Conservation (phyloP, 345 rosid species). For the Combretum micranthum region DNA sequence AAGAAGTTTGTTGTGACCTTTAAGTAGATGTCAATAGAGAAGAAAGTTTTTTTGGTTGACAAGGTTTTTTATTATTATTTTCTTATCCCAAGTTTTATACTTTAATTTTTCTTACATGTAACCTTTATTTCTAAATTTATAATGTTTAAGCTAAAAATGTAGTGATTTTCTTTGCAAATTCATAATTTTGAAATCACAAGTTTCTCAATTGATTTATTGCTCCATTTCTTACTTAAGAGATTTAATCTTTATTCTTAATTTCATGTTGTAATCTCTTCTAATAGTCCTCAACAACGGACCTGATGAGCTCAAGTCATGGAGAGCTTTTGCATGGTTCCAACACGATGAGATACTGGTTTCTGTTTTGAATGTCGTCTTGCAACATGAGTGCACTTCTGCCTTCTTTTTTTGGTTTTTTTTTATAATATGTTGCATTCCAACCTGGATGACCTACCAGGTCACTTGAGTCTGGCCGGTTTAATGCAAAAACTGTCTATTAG, state of each 20-base stretch:
- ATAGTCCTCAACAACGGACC: slow-evolving; percentile 64
- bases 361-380: slow-evolving; percentile 62
- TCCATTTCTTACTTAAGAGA: background rate
- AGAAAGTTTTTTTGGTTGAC: slow-evolving; percentile 68
- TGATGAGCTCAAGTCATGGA: slow-evolving; percentile 72
- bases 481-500: too few relatives aligned
- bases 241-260: background rate
- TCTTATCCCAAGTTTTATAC: background rate
- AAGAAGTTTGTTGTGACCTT: slow-evolving; percentile 61
- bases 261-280: too few relatives aligned
- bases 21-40: slow-evolving; percentile 92
- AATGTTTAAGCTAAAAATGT: background rate
- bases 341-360: slow-evolving; percentile 74
- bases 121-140: background rate
- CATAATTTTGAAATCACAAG: background rate
- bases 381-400: slow-evolving; percentile 71
- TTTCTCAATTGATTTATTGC: background rate
- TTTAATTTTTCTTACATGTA: background rate
- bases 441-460: too few relatives aligned
- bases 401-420: too few relatives aligned
- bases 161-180: background rate
- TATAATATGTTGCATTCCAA: too few relatives aligned
- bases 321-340: slow-evolving; percentile 55
- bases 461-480: too few relatives aligned
- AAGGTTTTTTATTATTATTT: slow-evolving; percentile 40